Percentiles rank a stretch among this genome's conserved stretches.
phyloP scores from a whole-genome alignment of 306 rosid genomes.

The Cucurbita ficifolia region DNA sequence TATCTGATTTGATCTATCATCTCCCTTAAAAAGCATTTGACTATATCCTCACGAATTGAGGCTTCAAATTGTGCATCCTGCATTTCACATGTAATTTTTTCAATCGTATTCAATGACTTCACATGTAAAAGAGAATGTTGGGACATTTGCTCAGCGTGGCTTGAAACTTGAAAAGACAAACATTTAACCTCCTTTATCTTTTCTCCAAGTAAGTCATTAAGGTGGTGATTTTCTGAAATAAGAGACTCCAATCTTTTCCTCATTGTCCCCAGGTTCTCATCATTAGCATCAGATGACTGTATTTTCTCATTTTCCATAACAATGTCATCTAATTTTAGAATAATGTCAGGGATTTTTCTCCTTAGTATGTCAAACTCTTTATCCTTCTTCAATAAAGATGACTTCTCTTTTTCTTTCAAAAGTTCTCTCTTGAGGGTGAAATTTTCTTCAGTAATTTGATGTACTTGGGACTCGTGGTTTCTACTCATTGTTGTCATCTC shows the following conservation, averaged over 20 bases:
- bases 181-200: conserved; percentile 37
- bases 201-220: conserved; percentile 39
- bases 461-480: conserved; percentile 69
- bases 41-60: conserved; percentile 37
- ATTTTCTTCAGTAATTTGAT: conserved; percentile 42
- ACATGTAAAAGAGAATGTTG: conserved; percentile 30
- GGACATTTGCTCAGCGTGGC: conserved; percentile 26
- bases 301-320: conserved; percentile 40
- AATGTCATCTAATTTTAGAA: conserved; percentile 53
- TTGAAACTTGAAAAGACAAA: conserved; percentile 48
- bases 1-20: conserved; percentile 26
- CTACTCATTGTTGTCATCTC: conserved; percentile 66
- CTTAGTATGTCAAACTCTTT: conserved; percentile 57
- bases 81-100: conserved; percentile 31
- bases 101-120: conserved; percentile 21
- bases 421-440: conserved; percentile 41
- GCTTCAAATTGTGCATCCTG: conserved; percentile 35
- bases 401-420: conserved; percentile 34
- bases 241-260: conserved; percentile 51
- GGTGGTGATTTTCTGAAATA: conserved; percentile 35
- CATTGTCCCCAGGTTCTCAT: conserved; percentile 37
- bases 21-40: conserved; percentile 37
- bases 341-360: conserved; percentile 45
- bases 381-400: conserved; percentile 43
- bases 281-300: conserved; percentile 19